Conservation (phyloP, 768 basidiomycete species). For the Vararia minispora region DNA sequence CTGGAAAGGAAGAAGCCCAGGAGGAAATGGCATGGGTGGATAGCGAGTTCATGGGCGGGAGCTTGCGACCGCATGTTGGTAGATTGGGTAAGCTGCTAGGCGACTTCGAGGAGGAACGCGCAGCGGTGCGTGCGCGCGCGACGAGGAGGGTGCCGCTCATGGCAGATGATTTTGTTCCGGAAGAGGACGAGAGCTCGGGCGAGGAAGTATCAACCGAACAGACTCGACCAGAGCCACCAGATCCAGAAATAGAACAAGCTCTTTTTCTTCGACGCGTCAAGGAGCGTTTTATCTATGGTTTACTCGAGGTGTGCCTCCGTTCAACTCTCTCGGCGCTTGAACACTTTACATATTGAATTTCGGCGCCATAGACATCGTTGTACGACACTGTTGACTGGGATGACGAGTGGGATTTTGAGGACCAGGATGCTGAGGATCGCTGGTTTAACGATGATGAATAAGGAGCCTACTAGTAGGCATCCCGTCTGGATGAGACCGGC, state of each 20-base stretch:
- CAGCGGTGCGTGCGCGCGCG: slow-evolving; percentile 45
- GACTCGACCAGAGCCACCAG: slow-evolving; percentile 24
- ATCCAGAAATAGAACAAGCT: slow-evolving; percentile 34
- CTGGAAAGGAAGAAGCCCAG: slow-evolving; percentile 38
- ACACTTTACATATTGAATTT: slow-evolving; percentile 5
- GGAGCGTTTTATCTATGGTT: slow-evolving; percentile 67
- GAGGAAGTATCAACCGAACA: slow-evolving; percentile 29
- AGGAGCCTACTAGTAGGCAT: too few relatives aligned
- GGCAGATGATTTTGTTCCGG: slow-evolving; percentile 42
- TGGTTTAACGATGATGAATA: slow-evolving; percentile 66
- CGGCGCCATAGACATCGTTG: slow-evolving; percentile 49
- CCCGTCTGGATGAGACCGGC: too few relatives aligned
- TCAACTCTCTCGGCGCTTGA: not conserved
- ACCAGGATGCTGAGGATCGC: slow-evolving; percentile 50
- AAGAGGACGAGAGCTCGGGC: slow-evolving; percentile 51
- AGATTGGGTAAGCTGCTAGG: slow-evolving; percentile 57
- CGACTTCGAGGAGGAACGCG: slow-evolving; percentile 71
- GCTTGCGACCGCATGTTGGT: slow-evolving; percentile 45
- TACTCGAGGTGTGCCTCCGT: slow-evolving; percentile 46
- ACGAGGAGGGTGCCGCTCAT: slow-evolving; percentile 31
- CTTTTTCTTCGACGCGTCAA: slow-evolving; percentile 50
- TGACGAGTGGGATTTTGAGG: slow-evolving; percentile 52
- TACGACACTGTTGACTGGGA: slow-evolving; percentile 71
- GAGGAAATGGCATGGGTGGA: slow-evolving; percentile 68
- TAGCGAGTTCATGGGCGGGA: slow-evolving; percentile 46